Evolutionary conservation across 805 yeast genomes (phyloP), one percentile per base, ranked within the genome.

Genomic region (Candida silvicultrix): DNA sequence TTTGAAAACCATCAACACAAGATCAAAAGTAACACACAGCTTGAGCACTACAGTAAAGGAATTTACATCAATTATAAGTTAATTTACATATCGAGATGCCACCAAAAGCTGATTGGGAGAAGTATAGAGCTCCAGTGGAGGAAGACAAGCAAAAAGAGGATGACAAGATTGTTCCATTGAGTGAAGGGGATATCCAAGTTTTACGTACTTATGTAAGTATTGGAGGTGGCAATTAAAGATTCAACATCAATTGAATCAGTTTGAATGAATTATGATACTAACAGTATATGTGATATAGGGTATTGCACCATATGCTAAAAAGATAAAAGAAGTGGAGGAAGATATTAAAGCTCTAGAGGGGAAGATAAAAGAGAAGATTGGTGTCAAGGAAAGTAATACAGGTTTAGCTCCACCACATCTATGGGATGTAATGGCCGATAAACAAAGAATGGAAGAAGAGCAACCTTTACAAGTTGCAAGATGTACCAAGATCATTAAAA

Each of bases 41-140:
- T 19, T 15, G 14, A 29, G 15, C 11, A 19, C 38, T 14, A 9
- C 23, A 32, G 10, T 19, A 9, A 8, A 36, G n/a, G n/a, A n/a
- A 36, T 20, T 19, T 12, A 36, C 4, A 7, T 14, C n/a, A 36
- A 36, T 9, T 14, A 36, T 31, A 35, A n/a, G n/a, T n/a, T n/a
- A n/a, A n/a, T n/a, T n/a, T 23, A 23, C 25, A 62, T 44, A 53
- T 8, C 14, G 12, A 28, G 31, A 90, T 90, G 97, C 90, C 97
- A 50, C 96, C 97, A 56, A 94, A 89, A 74, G 94, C 89, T 47
- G 96, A 94, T 67, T 94, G 99, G 99, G 99, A 95, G 64, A 94
- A 94, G 66, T 89, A 88, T 69, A 84, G 82, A 64, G 85, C 94
- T 43, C 95, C 96, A n/a, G 75, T 73, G 40, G 97, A 85, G 54